Evolutionary conservation across 495 filamentous ascomycete species (phyloP).

Genomic region (Cercophora samala): DNA sequence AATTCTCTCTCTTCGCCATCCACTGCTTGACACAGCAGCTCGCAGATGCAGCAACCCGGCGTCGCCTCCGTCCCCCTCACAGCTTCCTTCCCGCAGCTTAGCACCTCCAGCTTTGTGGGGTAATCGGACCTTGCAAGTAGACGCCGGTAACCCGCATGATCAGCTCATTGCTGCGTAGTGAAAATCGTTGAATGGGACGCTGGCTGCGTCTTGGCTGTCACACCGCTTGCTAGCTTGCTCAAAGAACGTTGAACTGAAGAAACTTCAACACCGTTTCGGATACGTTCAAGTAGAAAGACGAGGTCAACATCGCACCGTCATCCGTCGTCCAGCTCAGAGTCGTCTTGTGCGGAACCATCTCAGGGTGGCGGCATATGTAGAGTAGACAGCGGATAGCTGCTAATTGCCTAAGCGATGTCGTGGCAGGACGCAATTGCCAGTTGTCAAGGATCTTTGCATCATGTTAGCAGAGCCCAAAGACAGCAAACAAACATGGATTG

Average conservation of each 20-base stretch:
- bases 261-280: neutral
- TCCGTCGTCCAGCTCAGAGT: neutral
- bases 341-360: neutral
- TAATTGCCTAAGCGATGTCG: neutral
- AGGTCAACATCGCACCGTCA: neutral
- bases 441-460: neutral
- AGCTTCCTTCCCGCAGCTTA: neutral
- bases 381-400: neutral
- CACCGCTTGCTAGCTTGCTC: neutral
- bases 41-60: constrained; percentile 2
- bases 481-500: neutral
- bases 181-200: neutral
- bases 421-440: neutral
- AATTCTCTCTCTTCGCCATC: neutral
- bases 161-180: neutral
- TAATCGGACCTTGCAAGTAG: constrained; percentile 1
- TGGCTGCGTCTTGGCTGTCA: neutral
- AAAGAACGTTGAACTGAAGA: neutral
- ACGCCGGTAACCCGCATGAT: constrained; percentile 7
- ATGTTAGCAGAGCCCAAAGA: neutral
- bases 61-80: neutral
- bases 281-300: neutral
- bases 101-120: neutral
- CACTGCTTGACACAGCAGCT: neutral
- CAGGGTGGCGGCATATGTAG: neutral